A percentile compares a stretch with the other conserved stretches of the same genome.
Conservation (phyloP, 805 yeast genomes). For the Yarrowia deformans region DNA sequence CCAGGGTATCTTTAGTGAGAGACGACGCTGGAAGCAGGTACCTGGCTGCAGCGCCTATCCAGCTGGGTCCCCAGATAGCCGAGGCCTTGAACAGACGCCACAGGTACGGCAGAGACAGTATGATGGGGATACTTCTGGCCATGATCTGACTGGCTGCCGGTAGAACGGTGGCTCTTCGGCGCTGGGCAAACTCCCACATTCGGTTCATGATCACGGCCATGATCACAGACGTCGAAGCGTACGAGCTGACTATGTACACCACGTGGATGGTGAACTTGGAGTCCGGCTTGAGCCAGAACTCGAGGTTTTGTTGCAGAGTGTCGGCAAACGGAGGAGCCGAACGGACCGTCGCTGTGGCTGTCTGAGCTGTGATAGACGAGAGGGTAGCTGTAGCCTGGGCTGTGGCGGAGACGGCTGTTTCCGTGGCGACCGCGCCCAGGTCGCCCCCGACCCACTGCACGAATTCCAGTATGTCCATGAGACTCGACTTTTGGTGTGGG, state of each 20-base stretch:
- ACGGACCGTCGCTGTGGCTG: constrained; percentile 2
- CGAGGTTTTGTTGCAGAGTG: constrained; percentile 19
- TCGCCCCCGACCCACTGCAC: constrained; percentile 39
- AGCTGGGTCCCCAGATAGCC: constrained; percentile 12
- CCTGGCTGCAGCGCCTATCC: constrained; percentile 13
- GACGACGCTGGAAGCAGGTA: neutral
- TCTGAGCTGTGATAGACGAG: constrained; percentile 4
- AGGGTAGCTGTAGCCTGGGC: neutral
- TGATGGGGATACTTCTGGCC: constrained; percentile 25
- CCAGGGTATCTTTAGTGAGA: constrained; percentile 12
- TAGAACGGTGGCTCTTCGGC: constrained; percentile 1
- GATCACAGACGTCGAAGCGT: constrained; percentile 18
- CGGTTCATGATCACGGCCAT: constrained; percentile 38
- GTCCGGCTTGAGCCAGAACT: constrained; percentile 35
- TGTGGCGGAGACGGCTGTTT: neutral
- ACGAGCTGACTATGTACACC: constrained; percentile 27
- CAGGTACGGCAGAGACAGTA: constrained; percentile 9
- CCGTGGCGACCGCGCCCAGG: constrained; percentile 18
- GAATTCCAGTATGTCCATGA: constrained; percentile 35
- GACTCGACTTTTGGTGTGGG: neutral
- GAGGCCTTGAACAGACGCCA: constrained; percentile 29
- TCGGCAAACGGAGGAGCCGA: constrained; percentile 32
- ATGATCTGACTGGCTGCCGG: constrained; percentile 8
- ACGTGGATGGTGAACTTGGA: constrained; percentile 26
- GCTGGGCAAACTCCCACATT: constrained; percentile 36